Evolutionary conservation across 2,329 filamentous ascomycete genomes (phyloP).

Genomic region (Paecilomyces sp.): DNA sequence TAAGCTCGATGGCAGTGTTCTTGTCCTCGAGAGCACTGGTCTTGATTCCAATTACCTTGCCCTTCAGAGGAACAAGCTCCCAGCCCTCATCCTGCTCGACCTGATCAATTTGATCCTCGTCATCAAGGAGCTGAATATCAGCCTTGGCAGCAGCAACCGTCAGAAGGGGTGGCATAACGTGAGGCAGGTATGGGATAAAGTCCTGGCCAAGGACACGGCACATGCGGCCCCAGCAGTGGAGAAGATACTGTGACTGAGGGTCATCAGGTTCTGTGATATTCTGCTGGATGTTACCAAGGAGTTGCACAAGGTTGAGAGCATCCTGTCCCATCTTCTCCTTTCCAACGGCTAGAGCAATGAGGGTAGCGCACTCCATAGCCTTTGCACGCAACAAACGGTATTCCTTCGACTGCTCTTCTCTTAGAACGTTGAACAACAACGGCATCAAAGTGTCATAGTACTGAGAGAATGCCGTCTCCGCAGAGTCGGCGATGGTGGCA

Average conservation of each 20-base stretch:
- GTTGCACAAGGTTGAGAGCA: constrained; percentile 77
- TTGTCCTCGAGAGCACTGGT: constrained; percentile 97
- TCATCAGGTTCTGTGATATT: constrained; percentile 86
- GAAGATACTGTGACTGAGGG: constrained; percentile 90
- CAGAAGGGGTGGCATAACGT: constrained; percentile 88
- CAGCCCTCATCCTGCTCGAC: constrained; percentile 93
- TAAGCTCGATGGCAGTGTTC: constrained; percentile 97
- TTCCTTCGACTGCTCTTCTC: constrained; percentile 87
- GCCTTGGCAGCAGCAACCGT: constrained; percentile 91
- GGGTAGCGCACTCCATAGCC: constrained; percentile 96
- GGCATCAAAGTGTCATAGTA: constrained; percentile 98
- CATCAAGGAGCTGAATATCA: constrained; percentile 91
- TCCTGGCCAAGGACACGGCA: constrained; percentile 85
- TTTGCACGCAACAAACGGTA: constrained; percentile 86
- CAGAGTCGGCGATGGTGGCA: constrained; percentile 96
- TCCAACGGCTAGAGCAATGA: constrained; percentile 91
- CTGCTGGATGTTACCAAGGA: constrained; percentile 79
- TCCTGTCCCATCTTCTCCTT: constrained; percentile 86
- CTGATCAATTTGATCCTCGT: constrained; percentile 87
- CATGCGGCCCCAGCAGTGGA: constrained; percentile 99
- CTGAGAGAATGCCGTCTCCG: constrained; percentile 86
- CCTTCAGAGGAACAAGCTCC: constrained; percentile 94
- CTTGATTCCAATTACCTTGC: constrained; percentile 97
- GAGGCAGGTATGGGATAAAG: constrained; percentile 86
- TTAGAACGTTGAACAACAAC: constrained; percentile 79